Evolutionary conservation across 148 eudicot genomes (phyloP), one percentile per base, ranked within the genome.

Genomic region (Rhododendron williamsianum): DNA sequence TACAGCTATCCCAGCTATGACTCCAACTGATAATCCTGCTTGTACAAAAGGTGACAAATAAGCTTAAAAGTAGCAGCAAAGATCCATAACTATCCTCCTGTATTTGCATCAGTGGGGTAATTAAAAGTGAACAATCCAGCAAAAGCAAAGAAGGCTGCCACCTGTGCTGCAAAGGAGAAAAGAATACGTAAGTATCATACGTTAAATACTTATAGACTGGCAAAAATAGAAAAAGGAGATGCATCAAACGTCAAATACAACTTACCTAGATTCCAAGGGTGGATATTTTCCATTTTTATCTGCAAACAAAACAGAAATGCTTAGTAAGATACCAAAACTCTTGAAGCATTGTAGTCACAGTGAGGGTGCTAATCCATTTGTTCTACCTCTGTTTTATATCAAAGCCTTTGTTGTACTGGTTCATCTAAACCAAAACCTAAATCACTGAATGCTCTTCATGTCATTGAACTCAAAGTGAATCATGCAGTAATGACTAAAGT

Each of bases 151-250:
- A 67, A 67, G 33, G 30, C 71, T 9, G 71, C 51, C 85, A 90
- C 88, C 91, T 81, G 87, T 54, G 88, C 98, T 94, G 95, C 92
- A 93, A 93, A 82, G 33, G 74, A 81, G 51, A 85, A 84, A 82
- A 56, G 25, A 80, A 38, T 18, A 67, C 9, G 79, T n/a, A 13
- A 58, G 58, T 56, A 83, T 63, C 36, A 80, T 35, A 67, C 12
- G 38, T 45, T 72, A 11, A 51, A 78, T 16, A 52, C 33, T n/a
- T 16, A 43, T 46, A 85, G 36, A 86, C 69, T 16, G 36, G 21
- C 13, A 41, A 79, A 58, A 79, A 23, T 63, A 23, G 51, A 79
- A 67, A 67, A 67, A 25, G 6, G 25, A 67, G 73, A n/a, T 3
- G 73, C 15, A 67, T 45, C 12, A 23, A 83, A 74, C 8, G 21